Evolutionary conservation across 768 basidiomycete genomes (phyloP), one percentile per base, ranked within the genome.

Genomic region (Mycena pura): DNA sequence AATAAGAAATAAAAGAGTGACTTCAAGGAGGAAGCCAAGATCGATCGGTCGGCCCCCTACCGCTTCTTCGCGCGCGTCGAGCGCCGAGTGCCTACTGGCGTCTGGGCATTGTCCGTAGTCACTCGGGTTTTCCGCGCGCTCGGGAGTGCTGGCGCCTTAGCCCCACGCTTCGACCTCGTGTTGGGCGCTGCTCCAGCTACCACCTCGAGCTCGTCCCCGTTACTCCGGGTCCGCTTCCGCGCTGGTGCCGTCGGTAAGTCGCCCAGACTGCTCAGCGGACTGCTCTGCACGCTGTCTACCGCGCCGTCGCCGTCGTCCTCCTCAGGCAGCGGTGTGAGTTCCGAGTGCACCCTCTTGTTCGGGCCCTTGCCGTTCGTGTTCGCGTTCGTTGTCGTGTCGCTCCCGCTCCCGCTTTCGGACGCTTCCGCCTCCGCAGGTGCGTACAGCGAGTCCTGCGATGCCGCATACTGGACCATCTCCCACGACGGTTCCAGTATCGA

Each of bases 381-480:
- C 55, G 28, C 32, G 7, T 25, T 48, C 32, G 59, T 34, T 15
- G 2, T 22, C 31, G 40, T 29, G 54, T 15, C 31, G 17, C 36
- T 19, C 21, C 22, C 32, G 39, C 29, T 31, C 9, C 39, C 56
- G 38, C 40, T 57, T 21, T 21, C 55, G 3, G 24, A 21, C 28
- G 52, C 39, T n/a, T n/a, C n/a, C n/a, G n/a, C n/a, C n/a, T 1
- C 13, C n/a, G n/a, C n/a, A n/a, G n/a, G n/a, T n/a, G n/a, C n/a
- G n/a, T n/a, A n/a, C n/a, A n/a, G n/a, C n/a, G n/a, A n/a, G 57
- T 71, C 65, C 56, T 74, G 76, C 48, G 74, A 67, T 22, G 63
- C 70, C 13, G 76, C 79, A 44, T 77, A 72, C 31, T 73, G 73
- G 14, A 86, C 77, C 83, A 89, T 86, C 67, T 89, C 86, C 72